Evolutionary conservation across 176 grass and related monocot species (phyloP), one percentile per base, ranked within the genome.

Genomic region (Triticum turgidum): DNA sequence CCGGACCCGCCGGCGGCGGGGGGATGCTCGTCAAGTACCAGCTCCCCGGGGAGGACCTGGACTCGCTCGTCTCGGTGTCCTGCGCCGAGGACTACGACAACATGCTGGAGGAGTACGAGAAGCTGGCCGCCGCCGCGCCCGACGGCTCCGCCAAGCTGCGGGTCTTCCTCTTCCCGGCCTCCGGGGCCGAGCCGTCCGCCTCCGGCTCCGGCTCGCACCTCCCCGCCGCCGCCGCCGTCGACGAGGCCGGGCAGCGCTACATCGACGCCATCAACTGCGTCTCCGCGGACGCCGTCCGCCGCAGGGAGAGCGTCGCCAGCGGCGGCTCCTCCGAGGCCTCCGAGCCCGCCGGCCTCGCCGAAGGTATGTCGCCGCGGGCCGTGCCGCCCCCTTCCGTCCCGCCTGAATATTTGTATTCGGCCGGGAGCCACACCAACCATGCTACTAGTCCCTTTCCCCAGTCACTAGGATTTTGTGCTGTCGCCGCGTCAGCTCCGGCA

Each of bases 41-140:
- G 91, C 91, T 98, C 14, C 95, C 95, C 59, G 95, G 93, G 29
- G 93, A 95, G 93, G 93, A 98, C 86, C 90, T 98, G 8, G 93
- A 98, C 83, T 79, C 93, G 24, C 95, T 98, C 82, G 82, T 98
- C 25, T 98, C 95, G 3, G 87, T 98, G 0, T 90, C 95, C 1
- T 79, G 83, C 21, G 27, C 72, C 44, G 95, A 98, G 92, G 93
- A 98, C 75, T 80, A 91, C 79, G 89, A 88, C 12, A 98, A 98
- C 80, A 98, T 98, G 95, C 77, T 98, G 78, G 95, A 98, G 76
- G 95, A 98, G 92, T 93, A 98, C 82, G 93, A 93, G 65, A 98
- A 98, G 85, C 89, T 98, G 11, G 87, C 85, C 65, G 64, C 87
- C 54, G 68, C 82, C 5, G 86, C 85, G 25, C 83, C 87, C 14